These are phyloP conservation scores for Suhomyces taliae DNA, from an alignment of 1,139 yeast genomes.

Conservation along the genomic window DNA sequence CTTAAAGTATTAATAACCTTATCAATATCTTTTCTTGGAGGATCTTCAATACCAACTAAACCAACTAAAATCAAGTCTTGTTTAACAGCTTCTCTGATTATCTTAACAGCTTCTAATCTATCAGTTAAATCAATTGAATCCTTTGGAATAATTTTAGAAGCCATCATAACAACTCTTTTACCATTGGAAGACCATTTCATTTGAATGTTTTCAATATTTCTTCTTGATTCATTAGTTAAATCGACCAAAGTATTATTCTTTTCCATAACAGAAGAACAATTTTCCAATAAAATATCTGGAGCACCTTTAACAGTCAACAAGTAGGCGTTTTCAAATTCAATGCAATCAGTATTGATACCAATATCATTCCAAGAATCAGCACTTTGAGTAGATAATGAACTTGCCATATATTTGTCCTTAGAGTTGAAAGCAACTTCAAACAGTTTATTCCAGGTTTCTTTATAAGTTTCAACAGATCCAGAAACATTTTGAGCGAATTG, in stretches of 20 bases:
- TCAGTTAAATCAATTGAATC: constrained; percentile 11
- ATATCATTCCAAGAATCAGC: constrained; percentile 13
- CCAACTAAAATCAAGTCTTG: constrained; percentile 36
- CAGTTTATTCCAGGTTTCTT: constrained; percentile 21
- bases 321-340: constrained; percentile 14
- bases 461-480: constrained; percentile 12
- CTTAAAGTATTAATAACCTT: constrained; percentile 38
- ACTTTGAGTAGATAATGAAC: constrained; percentile 22
- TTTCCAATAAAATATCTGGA: constrained; percentile 45
- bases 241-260: constrained; percentile 14
- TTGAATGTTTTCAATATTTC: constrained; percentile 28
- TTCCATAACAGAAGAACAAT: constrained; percentile 27
- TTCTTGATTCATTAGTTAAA: constrained; percentile 16
- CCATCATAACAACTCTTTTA: constrained; percentile 46
- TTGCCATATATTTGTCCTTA: constrained; percentile 49
- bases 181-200: constrained; percentile 42
- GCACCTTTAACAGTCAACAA: constrained; percentile 48
- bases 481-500: constrained; percentile 32
- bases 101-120: constrained; percentile 9
- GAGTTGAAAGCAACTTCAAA: constrained; percentile 47
- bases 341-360: constrained; percentile 12
- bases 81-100: constrained; percentile 13
- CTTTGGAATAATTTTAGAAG: constrained; percentile 24
- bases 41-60: constrained; percentile 51
- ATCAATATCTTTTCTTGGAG: constrained; percentile 48